Base-by-base conservation (phyloP, 1,139 yeast species). In the Yamadazyma diddensiae region DNA sequence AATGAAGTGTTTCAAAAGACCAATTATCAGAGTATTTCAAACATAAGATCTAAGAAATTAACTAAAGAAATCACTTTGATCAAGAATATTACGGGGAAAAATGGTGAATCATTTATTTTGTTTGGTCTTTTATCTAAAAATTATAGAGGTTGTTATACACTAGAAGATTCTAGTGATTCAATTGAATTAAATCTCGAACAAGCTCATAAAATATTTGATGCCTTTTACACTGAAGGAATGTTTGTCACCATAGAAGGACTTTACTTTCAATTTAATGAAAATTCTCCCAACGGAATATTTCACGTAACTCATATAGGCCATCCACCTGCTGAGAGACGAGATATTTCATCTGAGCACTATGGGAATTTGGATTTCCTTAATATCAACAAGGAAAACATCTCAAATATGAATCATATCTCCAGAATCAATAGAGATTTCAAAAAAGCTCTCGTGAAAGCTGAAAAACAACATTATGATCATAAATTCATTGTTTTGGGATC, bases 281-380 rank as follows among this genome's bases (percentile, higher is more conserved):
- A 56, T 32, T 59, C 62, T 23, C 55, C 63, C 18, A 69, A 71
- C 17, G 75, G 75, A 3, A 60, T 67, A 30, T 88, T 92, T 50
- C 78, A 82, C 42, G 95, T 84, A 2, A 73, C 84, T 22, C 74
- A 83, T 10, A 68, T 90, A 33, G 85, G 85, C 2, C 96, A 87
- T 39, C 98, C 98, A 1, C 90, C 94, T 0, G 82, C 88, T 3
- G 98, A 92, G 53, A 67, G 75, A 44, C 65, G 97, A 38, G 80
- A 73, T 11, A 55, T 50, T 1, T 70, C 94, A 0, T 53, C 80
- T 35, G 90, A 81, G 24, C 79, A 81, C 1, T 81, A 78, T 41
- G 97, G 96, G 1, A 73, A 82, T 46, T 52, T 86, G 15, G 97
- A 92, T 53, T 81, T 87, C 45, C 63, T 84, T 50, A 92, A 94